These are phyloP conservation scores for Naganishia albida DNA, from an alignment of 1,284 basidiomycete genomes.

Conservation along the genomic window DNA sequence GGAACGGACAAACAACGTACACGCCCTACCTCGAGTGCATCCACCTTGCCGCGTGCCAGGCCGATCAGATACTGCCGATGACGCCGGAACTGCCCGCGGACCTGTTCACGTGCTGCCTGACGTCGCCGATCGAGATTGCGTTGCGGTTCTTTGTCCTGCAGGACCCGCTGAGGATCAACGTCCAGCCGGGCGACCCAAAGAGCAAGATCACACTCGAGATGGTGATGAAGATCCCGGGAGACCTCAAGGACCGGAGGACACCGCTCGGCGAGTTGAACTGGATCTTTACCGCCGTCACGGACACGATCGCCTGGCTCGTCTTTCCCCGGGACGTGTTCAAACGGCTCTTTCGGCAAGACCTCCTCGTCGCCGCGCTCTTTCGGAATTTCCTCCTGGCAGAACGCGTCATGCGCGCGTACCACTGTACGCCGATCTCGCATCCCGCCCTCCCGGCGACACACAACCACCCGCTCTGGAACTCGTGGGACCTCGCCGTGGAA, in stretches of 20 bases:
- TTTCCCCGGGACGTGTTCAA: conserved; percentile 93
- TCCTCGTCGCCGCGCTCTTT: conserved; percentile 93
- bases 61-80: conserved; percentile 88
- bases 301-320: conserved; percentile 98
- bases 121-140: conserved; percentile 96
- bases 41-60: conserved; percentile 91
- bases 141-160: conserved; percentile 91
- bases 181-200: conserved; percentile 57
- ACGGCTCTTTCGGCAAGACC: conserved; percentile 89
- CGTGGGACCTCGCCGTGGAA: conserved; percentile 97
- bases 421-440: conserved; percentile 93
- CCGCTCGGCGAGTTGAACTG: conserved; percentile 97
- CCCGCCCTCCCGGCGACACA: conserved; percentile 91
- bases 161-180: conserved; percentile 67
- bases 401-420: conserved; percentile 96
- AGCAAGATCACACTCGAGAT: conserved; percentile 74
- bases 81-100: conserved; percentile 96
- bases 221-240: conserved; percentile 93
- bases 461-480: conserved; percentile 92
- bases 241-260: conserved; percentile 92
- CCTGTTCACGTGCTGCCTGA: conserved; percentile 95
- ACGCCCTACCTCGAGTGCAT: conserved; percentile 83
- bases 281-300: conserved; percentile 99
- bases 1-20: conserved; percentile 40
- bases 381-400: conserved; percentile 96